Percentiles rank a stretch among this genome's conserved stretches.
phyloP scores from a whole-genome alignment of 2,329 filamentous ascomycete species.

The Tolypocladium nubicola region DNA sequence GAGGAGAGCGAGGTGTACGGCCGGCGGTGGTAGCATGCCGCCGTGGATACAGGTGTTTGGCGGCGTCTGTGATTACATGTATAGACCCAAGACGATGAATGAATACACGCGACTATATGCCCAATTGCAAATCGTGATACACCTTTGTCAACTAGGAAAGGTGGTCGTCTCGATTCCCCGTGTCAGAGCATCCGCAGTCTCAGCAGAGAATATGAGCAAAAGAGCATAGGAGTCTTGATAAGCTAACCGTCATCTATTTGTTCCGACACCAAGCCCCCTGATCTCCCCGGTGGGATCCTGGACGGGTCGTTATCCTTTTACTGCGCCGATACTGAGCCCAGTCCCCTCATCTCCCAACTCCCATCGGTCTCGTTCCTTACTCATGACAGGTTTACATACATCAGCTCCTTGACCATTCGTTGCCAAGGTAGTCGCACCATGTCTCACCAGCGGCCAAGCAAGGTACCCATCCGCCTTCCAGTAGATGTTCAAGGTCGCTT shows the following conservation, averaged over 20 bases:
- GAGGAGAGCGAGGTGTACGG: slow-evolving; percentile 30
- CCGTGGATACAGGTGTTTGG: neutral
- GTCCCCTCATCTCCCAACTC: neutral
- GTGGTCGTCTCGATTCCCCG: neutral
- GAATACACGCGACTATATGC: neutral
- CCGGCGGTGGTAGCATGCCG: slow-evolving; percentile 25
- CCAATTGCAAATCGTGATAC: neutral
- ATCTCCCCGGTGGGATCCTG: neutral
- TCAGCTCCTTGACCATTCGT: neutral
- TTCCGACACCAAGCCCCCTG: neutral
- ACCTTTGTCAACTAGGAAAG: neutral
- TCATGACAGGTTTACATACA: neutral
- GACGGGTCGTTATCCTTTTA: neutral
- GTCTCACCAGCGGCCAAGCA: neutral
- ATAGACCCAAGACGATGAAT: neutral
- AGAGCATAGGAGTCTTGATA: neutral
- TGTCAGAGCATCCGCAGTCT: neutral
- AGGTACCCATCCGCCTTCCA: neutral
- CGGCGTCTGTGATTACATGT: neutral
- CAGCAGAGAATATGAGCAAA: neutral
- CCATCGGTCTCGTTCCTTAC: neutral
- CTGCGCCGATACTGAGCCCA: neutral
- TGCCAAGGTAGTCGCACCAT: neutral
- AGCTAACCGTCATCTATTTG: neutral
- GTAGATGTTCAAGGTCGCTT: neutral